A percentile compares a stretch with the other conserved stretches of the same genome.
Conservation (phyloP, 305 asterid genomes). For the Withania somnifera region DNA sequence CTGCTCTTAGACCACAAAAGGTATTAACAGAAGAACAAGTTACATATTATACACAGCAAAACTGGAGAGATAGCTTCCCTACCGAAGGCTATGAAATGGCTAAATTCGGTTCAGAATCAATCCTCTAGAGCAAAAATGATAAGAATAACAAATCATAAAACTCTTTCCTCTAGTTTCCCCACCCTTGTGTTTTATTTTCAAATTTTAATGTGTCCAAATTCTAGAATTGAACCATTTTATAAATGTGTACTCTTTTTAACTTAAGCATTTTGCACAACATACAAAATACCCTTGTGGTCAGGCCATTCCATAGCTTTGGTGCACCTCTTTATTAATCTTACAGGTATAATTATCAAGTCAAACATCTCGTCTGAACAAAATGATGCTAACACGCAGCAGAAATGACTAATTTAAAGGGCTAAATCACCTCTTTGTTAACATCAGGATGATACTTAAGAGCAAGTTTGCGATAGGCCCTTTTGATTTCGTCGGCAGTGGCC, state of each 20-base stretch:
- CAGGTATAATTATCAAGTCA: not conserved
- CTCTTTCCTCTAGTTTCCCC: not conserved
- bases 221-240: not conserved
- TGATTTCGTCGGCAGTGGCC: constrained; percentile 65
- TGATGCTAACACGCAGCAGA: not conserved
- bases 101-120: too few species aligned
- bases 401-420: not conserved
- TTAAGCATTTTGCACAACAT: too few species aligned
- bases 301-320: too few species aligned
- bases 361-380: too few species aligned
- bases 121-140: too few species aligned
- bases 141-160: too few species aligned
- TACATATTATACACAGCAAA: not conserved
- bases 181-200: not conserved
- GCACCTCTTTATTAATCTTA: too few species aligned
- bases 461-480: constrained; percentile 79
- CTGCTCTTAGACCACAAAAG: not conserved
- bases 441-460: constrained; percentile 94
- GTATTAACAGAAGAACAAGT: not conserved
- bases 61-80: not conserved
- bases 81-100: too few species aligned
- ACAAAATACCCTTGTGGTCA: too few species aligned
- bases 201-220: not conserved
- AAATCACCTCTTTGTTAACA: constrained; percentile 88
- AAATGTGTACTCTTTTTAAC: not conserved